Conservation (phyloP, 768 basidiomycete species). For the Sarcodon sp. region DNA sequence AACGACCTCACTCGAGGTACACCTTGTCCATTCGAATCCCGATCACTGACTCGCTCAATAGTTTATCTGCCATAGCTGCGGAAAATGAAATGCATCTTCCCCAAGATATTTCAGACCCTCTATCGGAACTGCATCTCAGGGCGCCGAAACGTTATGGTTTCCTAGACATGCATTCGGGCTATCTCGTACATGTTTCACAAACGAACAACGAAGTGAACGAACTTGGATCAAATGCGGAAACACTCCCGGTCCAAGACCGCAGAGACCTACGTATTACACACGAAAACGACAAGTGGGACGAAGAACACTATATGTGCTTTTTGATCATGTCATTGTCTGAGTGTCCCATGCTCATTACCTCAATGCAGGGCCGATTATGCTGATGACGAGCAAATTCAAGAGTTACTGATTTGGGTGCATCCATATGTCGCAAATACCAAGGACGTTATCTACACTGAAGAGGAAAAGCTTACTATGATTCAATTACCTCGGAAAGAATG, state of each 20-base stretch:
- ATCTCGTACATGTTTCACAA: slow-evolving; percentile 60
- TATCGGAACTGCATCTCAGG: slow-evolving; percentile 25
- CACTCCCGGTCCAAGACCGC: slow-evolving; percentile 34
- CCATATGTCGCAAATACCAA: slow-evolving; percentile 27
- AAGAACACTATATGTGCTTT: slow-evolving; percentile 69
- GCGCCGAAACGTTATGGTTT: slow-evolving; percentile 58
- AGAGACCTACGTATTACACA: slow-evolving; percentile 37
- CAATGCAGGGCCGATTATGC: slow-evolving; percentile 62
- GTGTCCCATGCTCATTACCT: slow-evolving; percentile 1
- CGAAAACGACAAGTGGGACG: slow-evolving; percentile 73
- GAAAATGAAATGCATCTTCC: slow-evolving; percentile 72
- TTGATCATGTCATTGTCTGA: neutral
- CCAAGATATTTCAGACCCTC: slow-evolving; percentile 38
- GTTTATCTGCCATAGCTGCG: slow-evolving; percentile 33
- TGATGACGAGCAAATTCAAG: slow-evolving; percentile 65
- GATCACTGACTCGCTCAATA: too few relatives aligned
- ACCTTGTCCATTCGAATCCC: neutral
- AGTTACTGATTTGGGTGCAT: slow-evolving; percentile 54
- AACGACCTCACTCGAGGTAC: neutral
- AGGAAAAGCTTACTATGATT: slow-evolving; percentile 58
- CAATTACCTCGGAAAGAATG: slow-evolving; percentile 40
- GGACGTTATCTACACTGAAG: slow-evolving; percentile 48
- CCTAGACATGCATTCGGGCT: slow-evolving; percentile 59
- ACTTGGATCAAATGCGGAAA: slow-evolving; percentile 57
- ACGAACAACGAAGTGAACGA: slow-evolving; percentile 78